Base-by-base conservation (phyloP, 345 rosid species). In the Microthlaspi erraticum region DNA sequence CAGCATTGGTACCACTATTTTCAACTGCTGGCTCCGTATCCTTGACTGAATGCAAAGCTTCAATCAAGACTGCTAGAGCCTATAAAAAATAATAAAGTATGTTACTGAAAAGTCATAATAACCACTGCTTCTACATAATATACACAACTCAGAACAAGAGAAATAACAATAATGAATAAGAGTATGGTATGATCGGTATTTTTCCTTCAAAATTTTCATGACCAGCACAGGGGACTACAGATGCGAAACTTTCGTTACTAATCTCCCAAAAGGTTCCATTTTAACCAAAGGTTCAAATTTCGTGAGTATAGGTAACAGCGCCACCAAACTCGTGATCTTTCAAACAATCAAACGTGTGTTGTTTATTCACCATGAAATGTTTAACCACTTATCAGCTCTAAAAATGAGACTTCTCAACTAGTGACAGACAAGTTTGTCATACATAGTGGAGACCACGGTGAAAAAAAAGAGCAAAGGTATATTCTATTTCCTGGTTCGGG, bases 1-100 rank as follows among this genome's bases (percentile, higher is more conserved):
- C 58, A 73, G 55, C 31, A 62, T 23, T 3, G 3, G 17, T 82
- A 91, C 96, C 99, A 74, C 76, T 79, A 76, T 65, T 83, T 75
- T 73, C 89, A 76, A 85, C 75, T 74, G 78, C 74, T 29, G 90
- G 84, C 48, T 94, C 99, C 45, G 70, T 64, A 77, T 91, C 97
- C 84, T 85, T 89, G 69, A 83, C 88, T 77, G 86, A 84, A 78
- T 83, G 91, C 68, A 94, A 80, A 62, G 96, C 93, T 77, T 89
- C 99, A 77, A 94, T 89, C 84, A 94, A 81, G 59, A 81, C 74
- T 29, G 86, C 81, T 65, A 94, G 59, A 65, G 86, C 96, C 99
- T 94, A 64, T n/a, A 36, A 55, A 60, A 65, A 8, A 45, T 60
- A 31, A 58, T 33, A 52, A 36, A 36, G 29, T 26, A 39, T 43